Conservation (phyloP, 2,329 filamentous ascomycete genomes). For the Xylogone sp. region DNA sequence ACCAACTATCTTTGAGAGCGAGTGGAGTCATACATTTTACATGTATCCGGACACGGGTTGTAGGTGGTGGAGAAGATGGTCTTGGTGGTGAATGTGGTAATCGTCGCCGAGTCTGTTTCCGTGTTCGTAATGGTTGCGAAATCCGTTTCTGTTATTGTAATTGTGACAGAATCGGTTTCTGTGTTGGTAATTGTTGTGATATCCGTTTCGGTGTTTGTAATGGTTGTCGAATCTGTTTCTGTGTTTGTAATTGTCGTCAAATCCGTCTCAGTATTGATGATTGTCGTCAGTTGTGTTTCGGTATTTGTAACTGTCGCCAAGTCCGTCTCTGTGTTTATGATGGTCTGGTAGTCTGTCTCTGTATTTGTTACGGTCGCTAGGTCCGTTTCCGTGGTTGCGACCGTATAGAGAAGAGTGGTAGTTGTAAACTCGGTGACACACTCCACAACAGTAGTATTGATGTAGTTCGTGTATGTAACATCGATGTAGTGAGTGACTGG, state of each 20-base stretch:
- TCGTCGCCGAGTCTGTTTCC: conserved; percentile 9
- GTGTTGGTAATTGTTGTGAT: neutral
- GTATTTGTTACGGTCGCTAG: conserved; percentile 10
- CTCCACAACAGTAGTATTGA: neutral
- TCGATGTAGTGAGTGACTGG: neutral
- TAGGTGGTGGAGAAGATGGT: neutral
- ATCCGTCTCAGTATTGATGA: neutral
- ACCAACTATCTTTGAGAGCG: neutral
- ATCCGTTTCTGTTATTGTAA: conserved; percentile 5
- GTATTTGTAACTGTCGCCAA: too few relatives aligned
- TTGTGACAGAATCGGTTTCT: conserved; percentile 5
- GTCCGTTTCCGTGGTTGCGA: conserved; percentile 10
- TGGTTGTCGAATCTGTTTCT: conserved; percentile 1
- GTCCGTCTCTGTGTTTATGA: conserved; percentile 10
- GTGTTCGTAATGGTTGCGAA: conserved; percentile 18
- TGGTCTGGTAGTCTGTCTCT: conserved; percentile 8
- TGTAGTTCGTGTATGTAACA: neutral
- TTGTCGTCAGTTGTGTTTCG: too few relatives aligned
- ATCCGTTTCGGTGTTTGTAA: too few relatives aligned
- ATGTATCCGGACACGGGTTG: conserved; percentile 28
- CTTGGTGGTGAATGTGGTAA: conserved; percentile 3
- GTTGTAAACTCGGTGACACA: conserved; percentile 15
- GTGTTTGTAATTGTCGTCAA: neutral
- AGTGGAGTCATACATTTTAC: conserved; percentile 26
- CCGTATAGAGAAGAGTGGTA: conserved; percentile 13